Evolutionary conservation across 1,284 basidiomycete genomes (phyloP).

Genomic region (Cutaneotrichosporon spelunceum): DNA sequence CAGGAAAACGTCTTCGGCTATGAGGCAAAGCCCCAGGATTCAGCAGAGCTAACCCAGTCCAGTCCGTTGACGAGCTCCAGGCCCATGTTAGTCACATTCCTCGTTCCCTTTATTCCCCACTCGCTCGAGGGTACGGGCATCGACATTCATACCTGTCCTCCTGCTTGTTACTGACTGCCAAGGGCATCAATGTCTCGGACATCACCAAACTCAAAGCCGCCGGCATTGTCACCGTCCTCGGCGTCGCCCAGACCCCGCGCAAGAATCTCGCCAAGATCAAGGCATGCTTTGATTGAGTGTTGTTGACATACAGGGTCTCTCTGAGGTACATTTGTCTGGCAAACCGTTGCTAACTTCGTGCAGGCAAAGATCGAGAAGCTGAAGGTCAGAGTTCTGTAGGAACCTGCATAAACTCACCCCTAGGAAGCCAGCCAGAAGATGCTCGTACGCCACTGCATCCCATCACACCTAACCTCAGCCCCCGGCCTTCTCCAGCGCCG

Average conservation of each 20-base stretch:
- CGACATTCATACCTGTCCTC: neutral
- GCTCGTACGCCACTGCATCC: constrained; percentile 55
- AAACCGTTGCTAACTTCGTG: neutral
- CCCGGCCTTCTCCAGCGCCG: constrained; percentile 78
- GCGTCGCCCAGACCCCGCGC: constrained; percentile 65
- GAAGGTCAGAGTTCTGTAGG: constrained; percentile 58
- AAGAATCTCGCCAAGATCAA: constrained; percentile 87
- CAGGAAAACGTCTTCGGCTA: constrained; percentile 24
- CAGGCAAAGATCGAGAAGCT: constrained; percentile 90
- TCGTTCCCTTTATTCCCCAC: neutral
- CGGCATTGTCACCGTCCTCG: constrained; percentile 54
- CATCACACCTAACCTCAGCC: constrained; percentile 56
- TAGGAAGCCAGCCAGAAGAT: constrained; percentile 84
- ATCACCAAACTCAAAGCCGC: constrained; percentile 81
- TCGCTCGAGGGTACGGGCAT: neutral
- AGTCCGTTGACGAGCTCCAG: constrained; percentile 82
- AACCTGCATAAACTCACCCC: neutral
- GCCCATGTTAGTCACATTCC: constrained; percentile 62
- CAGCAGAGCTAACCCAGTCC: constrained; percentile 29
- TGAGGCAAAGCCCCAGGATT: constrained; percentile 12
- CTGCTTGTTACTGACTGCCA: neutral
- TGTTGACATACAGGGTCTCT: constrained; percentile 35
- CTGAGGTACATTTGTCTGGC: constrained; percentile 29
- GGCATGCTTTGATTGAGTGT: constrained; percentile 52
- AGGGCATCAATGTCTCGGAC: constrained; percentile 93